Evolutionary conservation across 1,139 yeast species (phyloP), one percentile per base, ranked within the genome.

Genomic region (Blastobotrys indianensis): DNA sequence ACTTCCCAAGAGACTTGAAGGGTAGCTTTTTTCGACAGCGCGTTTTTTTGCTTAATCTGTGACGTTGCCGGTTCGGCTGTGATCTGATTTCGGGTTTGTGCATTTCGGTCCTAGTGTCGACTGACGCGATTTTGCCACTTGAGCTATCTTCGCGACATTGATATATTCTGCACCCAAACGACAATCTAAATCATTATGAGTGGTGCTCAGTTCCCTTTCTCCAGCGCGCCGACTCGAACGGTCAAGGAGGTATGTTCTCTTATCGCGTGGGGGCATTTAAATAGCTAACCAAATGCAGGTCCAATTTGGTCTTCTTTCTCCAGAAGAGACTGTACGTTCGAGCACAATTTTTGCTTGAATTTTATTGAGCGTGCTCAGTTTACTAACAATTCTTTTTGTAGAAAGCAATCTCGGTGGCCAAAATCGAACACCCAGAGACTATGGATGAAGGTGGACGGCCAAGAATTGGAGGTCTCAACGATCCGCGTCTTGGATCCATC

Each of bases 381-480:
- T 25, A 37, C 47, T 45, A 45, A 45, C 47, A 25, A 37, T 39
- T 36, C 17, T 28, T n/a, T n/a, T 34, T 28, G 9, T 52, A 71
- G 75, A 78, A 95, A 69, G 97, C 97, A 43, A 87, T 92, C 55
- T 86, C 96, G 52, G 97, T 92, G 52, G 97, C 97, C 41, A 90
- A 92, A 66, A 87, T 92, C 61, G 97, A 90, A 69, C 92, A 85
- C 62, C 98, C 99, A 13, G 99, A 94, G 68, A 92, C 97, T 17
- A 92, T 92, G 95, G 98, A 94, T 67, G 97, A 90, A 68, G 88
- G 95, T 50, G 85, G 85, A 63, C 82, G 86, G 55, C 97, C 97
- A 41, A 81, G 97, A 65, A 90, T 88, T 56, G 97, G 97, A 51
- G 99, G 99, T 52, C 74, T 94, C 55, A 90, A 90, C 64, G 98